Conservation (phyloP, 305 asterid genomes). For the Solanum chacoense region DNA sequence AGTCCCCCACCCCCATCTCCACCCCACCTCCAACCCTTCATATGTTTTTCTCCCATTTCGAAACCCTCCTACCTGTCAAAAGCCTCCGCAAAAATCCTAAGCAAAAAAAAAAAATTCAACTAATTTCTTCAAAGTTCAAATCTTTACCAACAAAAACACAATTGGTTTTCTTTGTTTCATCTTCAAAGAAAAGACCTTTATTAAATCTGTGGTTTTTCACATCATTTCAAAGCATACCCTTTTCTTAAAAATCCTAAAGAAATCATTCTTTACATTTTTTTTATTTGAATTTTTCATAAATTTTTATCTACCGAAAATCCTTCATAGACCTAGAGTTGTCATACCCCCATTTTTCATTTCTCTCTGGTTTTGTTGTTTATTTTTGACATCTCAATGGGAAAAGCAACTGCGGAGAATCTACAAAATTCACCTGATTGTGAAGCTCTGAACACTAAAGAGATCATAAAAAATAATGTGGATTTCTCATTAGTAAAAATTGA, state of each 20-base stretch:
- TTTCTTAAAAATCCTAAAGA: neutral
- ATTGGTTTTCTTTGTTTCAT: neutral
- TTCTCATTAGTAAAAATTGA: neutral
- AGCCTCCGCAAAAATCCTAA: neutral
- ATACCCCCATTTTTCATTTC: neutral
- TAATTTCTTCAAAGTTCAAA: neutral
- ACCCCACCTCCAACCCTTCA: neutral
- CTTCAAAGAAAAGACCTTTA: neutral
- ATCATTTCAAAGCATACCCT: neutral
- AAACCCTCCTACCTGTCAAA: neutral
- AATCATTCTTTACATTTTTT: neutral
- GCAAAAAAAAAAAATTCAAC: neutral
- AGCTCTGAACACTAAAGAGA: neutral
- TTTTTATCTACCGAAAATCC: neutral
- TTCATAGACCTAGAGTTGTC: neutral
- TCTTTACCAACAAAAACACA: neutral
- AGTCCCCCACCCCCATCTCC: neutral
- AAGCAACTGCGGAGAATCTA: neutral
- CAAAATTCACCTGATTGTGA: neutral
- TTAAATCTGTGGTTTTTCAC: neutral
- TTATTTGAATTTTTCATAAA: neutral
- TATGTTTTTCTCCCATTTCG: neutral
- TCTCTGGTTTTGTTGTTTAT: neutral
- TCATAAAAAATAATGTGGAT: neutral
- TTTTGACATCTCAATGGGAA: neutral